Conservation (phyloP, 371 early-diverging fungal species). For the Zychaea mexicana region DNA sequence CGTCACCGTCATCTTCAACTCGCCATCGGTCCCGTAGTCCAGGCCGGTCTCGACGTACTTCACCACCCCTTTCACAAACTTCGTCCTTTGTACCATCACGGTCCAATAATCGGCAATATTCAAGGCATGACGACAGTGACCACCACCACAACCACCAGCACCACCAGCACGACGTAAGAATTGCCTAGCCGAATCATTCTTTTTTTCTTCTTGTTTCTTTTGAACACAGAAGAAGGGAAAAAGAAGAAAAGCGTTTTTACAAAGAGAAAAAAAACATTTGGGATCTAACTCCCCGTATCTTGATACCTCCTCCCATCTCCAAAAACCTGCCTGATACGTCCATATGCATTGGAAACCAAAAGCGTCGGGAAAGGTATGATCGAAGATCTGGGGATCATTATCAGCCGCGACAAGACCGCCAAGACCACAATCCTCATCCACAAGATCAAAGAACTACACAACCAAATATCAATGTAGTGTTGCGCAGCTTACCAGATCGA, state of each 20-base stretch:
- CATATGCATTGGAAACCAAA: no score
- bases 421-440: background rate
- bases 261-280: background rate
- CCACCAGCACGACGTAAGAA: slow-evolving; percentile 18
- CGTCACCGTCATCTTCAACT: background rate
- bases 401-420: no score
- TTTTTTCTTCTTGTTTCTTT: background rate
- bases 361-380: slow-evolving; percentile 8
- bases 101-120: background rate
- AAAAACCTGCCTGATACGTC: no score
- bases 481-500: slow-evolving; percentile 46
- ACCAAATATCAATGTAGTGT: slow-evolving; percentile 54
- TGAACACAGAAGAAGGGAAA: background rate
- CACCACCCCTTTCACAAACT: background rate
- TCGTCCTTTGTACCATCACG: background rate
- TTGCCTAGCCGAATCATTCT: background rate
- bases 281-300: slow-evolving; percentile 7
- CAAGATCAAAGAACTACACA: slow-evolving; percentile 5
- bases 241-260: background rate
- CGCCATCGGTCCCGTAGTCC: slow-evolving; percentile 12
- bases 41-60: background rate
- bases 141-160: background rate
- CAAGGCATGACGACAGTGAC: slow-evolving; percentile 7
- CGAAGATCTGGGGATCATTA: slow-evolving; percentile 1
- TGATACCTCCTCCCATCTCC: background rate